phyloP scores from a whole-genome alignment of 2,329 filamentous ascomycete species.

The Aurifilum marmelostoma region DNA sequence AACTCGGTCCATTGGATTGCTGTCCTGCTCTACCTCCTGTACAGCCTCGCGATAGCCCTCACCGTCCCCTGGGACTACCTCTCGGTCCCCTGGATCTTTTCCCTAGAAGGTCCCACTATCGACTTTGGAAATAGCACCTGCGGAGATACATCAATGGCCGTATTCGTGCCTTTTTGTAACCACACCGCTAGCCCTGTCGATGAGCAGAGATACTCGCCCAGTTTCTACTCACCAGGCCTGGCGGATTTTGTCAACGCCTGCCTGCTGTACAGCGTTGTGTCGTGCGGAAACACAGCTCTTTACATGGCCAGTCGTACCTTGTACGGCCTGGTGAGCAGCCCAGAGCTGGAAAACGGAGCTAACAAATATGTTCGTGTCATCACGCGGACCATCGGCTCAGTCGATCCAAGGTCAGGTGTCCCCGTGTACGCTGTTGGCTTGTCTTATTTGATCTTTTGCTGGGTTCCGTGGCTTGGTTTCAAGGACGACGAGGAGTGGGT shows the following conservation, averaged over 20 bases:
- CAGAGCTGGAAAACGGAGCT: neutral
- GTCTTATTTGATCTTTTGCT: constrained; percentile 22
- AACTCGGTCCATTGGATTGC: constrained; percentile 26
- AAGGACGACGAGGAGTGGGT: neutral
- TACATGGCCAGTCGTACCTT: constrained; percentile 24
- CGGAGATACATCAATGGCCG: neutral
- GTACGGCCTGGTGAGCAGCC: constrained; percentile 16
- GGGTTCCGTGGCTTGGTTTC: constrained; percentile 22
- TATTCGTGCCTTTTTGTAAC: constrained; percentile 14
- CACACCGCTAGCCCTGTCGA: neutral
- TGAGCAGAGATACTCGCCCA: neutral
- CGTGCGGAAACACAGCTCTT: constrained; percentile 22
- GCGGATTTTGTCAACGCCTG: constrained; percentile 21
- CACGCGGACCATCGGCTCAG: constrained; percentile 13
- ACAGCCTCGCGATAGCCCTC: constrained; percentile 24
- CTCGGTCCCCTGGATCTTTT: neutral
- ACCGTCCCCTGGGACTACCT: constrained; percentile 25
- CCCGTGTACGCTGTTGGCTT: constrained; percentile 18
- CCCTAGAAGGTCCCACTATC: neutral
- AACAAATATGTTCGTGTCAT: neutral
- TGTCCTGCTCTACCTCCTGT: constrained; percentile 23
- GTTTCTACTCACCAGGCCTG: neutral
- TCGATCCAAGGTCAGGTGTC: constrained; percentile 18
- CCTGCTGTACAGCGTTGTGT: constrained; percentile 21
- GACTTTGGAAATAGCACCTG: neutral